Conservation (phyloP, 306 rosid species). For the Mimosa pudica region DNA sequence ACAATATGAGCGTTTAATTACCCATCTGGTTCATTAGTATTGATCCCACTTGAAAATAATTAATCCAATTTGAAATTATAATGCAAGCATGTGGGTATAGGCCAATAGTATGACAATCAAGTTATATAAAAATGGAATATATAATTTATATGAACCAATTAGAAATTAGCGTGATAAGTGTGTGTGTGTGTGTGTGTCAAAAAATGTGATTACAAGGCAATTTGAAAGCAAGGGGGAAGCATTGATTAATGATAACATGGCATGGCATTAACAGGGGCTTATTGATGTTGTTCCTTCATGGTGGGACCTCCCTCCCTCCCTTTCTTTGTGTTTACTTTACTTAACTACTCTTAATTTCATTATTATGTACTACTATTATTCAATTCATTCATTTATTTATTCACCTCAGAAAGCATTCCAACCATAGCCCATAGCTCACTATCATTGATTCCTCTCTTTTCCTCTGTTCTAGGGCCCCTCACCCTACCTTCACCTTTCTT, state of each 20-base stretch:
- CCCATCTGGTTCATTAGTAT: not conserved
- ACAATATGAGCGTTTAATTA: too few relatives aligned
- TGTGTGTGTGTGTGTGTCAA: not conserved
- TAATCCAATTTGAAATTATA: too few relatives aligned
- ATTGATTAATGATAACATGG: not conserved
- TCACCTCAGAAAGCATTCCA: not conserved
- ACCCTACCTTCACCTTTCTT: not conserved
- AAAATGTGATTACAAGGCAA: not conserved
- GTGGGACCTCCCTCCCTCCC: not conserved
- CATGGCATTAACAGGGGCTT: slow-evolving; percentile 1
- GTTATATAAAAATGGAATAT: not conserved
- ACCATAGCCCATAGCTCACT: not conserved
- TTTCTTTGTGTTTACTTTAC: slow-evolving; percentile 7
- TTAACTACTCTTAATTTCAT: not conserved
- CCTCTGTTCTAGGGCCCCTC: not conserved
- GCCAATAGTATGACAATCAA: not conserved
- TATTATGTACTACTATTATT: not conserved
- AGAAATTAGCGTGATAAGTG: not conserved
- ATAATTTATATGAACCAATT: not conserved
- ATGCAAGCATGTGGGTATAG: not conserved
- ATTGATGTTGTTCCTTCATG: not conserved
- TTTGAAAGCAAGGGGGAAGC: not conserved
- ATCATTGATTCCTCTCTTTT: not conserved
- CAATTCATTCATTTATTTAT: not conserved
- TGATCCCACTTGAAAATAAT: not conserved